Percentiles rank a stretch among this genome's conserved stretches.
Conservation (phyloP, 148 eudicot genomes). For the Euryodendron excelsum region DNA sequence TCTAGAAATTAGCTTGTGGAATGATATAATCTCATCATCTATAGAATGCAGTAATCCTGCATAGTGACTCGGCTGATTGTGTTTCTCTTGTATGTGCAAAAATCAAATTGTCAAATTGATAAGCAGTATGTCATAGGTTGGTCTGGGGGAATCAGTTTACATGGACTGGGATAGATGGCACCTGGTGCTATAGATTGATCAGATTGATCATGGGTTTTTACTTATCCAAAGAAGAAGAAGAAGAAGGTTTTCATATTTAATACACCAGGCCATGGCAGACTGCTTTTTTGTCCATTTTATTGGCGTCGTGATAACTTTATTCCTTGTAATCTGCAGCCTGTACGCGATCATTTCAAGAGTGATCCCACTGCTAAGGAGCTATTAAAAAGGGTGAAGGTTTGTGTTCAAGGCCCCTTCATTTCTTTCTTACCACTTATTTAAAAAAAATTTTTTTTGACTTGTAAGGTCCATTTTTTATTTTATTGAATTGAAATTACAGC, state of each 20-base stretch:
- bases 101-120: not conserved
- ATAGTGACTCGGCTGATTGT: not conserved
- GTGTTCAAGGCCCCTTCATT: conserved; percentile 2
- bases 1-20: not conserved
- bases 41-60: conserved; percentile 9
- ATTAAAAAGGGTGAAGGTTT: conserved; percentile 74
- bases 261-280: not conserved
- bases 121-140: not conserved
- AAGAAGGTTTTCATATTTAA: too few relatives aligned
- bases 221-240: too few relatives aligned
- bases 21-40: not conserved
- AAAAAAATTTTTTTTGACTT: not conserved
- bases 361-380: conserved; percentile 62
- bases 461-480: not conserved
- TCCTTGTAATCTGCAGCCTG: conserved; percentile 52
- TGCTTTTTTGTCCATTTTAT: not conserved
- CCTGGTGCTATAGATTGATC: not conserved
- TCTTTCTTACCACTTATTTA: not conserved
- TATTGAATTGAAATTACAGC: not conserved
- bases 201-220: not conserved
- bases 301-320: not conserved
- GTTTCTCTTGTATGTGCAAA: not conserved
- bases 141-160: not conserved
- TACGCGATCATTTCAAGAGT: conserved; percentile 74
- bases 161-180: not conserved